Conservation (phyloP, 1,284 basidiomycete species). For the Leucoagaricus sp. region DNA sequence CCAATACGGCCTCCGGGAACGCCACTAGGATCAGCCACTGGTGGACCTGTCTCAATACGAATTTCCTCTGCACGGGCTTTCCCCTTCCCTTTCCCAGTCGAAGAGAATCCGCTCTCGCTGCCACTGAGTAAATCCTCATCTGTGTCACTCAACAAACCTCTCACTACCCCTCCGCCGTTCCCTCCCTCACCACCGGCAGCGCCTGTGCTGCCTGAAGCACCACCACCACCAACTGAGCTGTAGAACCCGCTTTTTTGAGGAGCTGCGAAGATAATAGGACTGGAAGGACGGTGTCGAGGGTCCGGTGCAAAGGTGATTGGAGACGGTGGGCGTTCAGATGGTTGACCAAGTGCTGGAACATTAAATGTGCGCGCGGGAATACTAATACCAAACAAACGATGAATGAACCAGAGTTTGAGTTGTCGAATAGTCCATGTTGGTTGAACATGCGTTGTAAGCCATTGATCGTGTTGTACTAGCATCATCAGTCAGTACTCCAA, state of each 20-base stretch:
- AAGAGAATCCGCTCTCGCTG: conserved; percentile 1
- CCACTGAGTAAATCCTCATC: conserved; percentile 12
- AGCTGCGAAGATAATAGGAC: conserved; percentile 13
- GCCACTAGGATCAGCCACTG: background rate
- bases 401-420: conserved; percentile 13
- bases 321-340: conserved; percentile 5
- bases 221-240: background rate
- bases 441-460: conserved; percentile 13
- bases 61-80: background rate
- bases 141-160: background rate
- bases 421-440: conserved; percentile 11
- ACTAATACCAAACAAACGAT: conserved; percentile 6
- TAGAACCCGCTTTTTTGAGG: background rate
- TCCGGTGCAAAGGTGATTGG: conserved; percentile 15
- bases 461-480: conserved; percentile 15
- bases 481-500: background rate
- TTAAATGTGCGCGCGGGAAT: conserved; percentile 5
- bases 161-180: background rate
- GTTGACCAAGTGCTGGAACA: background rate
- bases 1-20: conserved; percentile 10
- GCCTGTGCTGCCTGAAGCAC: too few relatives aligned
- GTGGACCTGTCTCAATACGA: background rate
- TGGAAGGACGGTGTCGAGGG: conserved; percentile 2
- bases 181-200: background rate
- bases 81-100: background rate